Conservation (phyloP, 2,329 filamentous ascomycete species). For the Botrytis sinoallii region DNA sequence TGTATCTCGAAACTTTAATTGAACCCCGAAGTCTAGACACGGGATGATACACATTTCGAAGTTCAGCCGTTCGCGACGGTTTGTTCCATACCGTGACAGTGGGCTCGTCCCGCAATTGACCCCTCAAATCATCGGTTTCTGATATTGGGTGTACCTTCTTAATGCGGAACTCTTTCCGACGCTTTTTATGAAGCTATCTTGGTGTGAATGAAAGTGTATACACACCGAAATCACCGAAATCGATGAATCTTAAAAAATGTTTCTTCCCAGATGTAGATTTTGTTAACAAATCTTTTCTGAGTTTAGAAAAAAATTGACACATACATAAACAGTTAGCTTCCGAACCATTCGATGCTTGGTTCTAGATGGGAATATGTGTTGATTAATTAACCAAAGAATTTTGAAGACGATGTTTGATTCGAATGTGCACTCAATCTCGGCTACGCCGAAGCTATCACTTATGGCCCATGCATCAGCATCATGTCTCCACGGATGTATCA, state of each 20-base stretch:
- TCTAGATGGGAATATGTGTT: not conserved
- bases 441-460: not conserved
- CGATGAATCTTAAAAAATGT: not conserved
- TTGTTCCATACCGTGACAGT: not conserved
- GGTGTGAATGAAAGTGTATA: not conserved
- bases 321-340: no score
- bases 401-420: not conserved
- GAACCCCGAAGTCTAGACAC: not conserved
- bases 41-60: not conserved
- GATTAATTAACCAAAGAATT: not conserved
- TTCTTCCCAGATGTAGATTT: not conserved
- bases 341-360: not conserved
- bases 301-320: not conserved
- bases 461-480: not conserved
- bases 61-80: not conserved
- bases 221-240: no score
- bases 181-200: not conserved
- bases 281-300: not conserved
- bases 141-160: not conserved
- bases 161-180: not conserved
- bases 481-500: not conserved
- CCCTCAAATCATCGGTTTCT: not conserved
- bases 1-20: not conserved
- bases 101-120: not conserved
- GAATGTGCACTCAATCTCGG: not conserved